Base-by-base conservation (phyloP, 2,329 filamentous ascomycete genomes). In the Cercospora zeae-maydis region DNA sequence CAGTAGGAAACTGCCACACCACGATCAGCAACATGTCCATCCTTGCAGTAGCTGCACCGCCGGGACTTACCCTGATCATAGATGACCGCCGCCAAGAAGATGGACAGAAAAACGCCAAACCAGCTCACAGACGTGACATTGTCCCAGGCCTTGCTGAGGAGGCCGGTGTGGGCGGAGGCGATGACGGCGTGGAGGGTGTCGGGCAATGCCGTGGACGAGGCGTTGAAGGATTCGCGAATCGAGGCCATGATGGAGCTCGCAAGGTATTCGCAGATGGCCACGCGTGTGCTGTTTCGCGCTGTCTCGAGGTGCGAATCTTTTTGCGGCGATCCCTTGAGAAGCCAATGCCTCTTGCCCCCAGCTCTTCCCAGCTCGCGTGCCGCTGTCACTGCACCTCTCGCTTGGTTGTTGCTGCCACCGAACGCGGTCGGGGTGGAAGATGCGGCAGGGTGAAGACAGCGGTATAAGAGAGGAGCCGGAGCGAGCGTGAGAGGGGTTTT, bases 41-140 rank as follows among this genome's bases (percentile, higher is more conserved):
- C 42, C 24, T 24, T 49, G 33, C 47, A 21, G 14, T 52, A 14
- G 37, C n/a, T 19, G 55, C 10, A 21, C 3, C 31, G 63, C 21
- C 53, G 49, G 47, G 36, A 83, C 90, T 77, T 82, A 96, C 93
- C 82, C 81, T 98, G 93, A 78, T 98, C 93, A 77, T 97, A 98
- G 65, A 87, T 84, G 62, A 96, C 85, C 59, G 89, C 85, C 8
- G 89, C 72, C 34, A 89, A 80, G 61, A 97, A 75, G 56, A 95
- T 66, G 14, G 91, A 91, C 68, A 93, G 75, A 34, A 90, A 70
- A 68, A 92, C 81, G 65, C 88, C 88, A 81, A 86, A 86, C 77
- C 84, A 75, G 71, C 84, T 86, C 37, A 68, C 45, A 2, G 66
- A 59, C 10, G 67, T 59, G 62, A 86, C 79, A 63, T 84, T 84